Conservation (phyloP, 2,329 filamentous ascomycete genomes). For the Cordyceps militaris region DNA sequence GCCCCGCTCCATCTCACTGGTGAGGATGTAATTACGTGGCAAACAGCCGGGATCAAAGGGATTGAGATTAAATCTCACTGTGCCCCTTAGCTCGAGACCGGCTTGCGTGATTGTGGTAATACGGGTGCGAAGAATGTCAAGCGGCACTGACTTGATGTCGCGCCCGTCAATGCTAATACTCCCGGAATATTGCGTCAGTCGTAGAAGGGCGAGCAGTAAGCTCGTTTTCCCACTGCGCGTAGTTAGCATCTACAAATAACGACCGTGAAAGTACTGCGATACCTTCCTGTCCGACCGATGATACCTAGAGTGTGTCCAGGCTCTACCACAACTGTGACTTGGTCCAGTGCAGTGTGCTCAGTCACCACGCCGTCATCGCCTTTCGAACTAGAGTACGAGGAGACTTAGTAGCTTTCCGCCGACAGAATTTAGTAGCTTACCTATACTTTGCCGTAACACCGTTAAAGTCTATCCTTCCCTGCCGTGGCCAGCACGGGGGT, state of each 20-base stretch:
- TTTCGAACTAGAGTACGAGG: neutral
- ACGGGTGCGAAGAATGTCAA: neutral
- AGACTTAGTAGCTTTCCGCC: neutral
- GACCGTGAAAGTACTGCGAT: neutral
- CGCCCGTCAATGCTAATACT: neutral
- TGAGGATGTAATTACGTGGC: neutral
- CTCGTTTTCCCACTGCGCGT: neutral
- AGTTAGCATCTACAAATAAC: neutral
- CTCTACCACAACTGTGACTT: neutral
- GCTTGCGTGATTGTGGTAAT: slow-evolving; percentile 5
- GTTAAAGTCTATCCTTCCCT: slow-evolving; percentile 15
- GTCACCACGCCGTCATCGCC: neutral
- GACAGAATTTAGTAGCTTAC: slow-evolving; percentile 16
- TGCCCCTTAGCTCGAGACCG: neutral
- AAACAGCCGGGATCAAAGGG: neutral
- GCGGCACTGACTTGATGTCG: neutral
- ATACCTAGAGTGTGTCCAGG: neutral
- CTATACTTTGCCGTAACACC: slow-evolving; percentile 14
- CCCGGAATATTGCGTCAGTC: neutral
- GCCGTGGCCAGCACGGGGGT: slow-evolving; percentile 18
- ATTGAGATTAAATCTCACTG: neutral
- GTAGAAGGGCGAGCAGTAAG: neutral
- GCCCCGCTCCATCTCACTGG: neutral
- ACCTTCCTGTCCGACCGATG: neutral
- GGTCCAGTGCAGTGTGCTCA: neutral